Base-by-base conservation (phyloP, 139 green algal genomes). In the Auxenochlorella pyrenoidosa region DNA sequence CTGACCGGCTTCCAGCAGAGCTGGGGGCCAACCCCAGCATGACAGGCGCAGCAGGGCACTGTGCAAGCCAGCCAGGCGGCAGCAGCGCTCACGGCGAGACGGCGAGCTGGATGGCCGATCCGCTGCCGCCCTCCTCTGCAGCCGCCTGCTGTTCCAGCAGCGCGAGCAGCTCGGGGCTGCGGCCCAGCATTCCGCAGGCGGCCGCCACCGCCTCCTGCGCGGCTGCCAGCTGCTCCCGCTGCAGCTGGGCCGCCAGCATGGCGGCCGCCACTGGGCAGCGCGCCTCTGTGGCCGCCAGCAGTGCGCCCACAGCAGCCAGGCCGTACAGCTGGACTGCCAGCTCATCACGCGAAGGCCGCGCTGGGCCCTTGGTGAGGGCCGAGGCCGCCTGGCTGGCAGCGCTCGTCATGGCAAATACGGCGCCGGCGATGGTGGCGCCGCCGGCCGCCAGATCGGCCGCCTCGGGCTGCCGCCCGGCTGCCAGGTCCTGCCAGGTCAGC, bases 401-500 rank as follows among this genome's bases (percentile, higher is more conserved):
- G 0, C 47, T n/a, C 18, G 47, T 21, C 10, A 84, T 36, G 32
- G 41, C 58, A 59, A 84, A 75, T 22, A 58, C 58, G 8, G 79
- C 79, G 8, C 58, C 58, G 2, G 58, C 79, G 58, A 84, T 70
- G 79, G 22, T 40, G 79, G 58, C 16, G 36, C 34, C 79, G 24
- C 79, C 79, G 0, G 26, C 22, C 10, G 51, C 38, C 15, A 84
- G 58, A 58, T 84, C 54, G 0, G 79, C 58, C 1, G 51, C 21
- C 36, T 70, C 32, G 1, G 38, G 36, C 58, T 75, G 79, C 24
- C 58, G 10, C 36, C 79, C 78, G 0, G 54, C 54, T 10, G 79
- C 79, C 54, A 84, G 79, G 58, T 73, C 34, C 38, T 84, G 79
- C 79, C 79, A 84, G 22, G 79, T 72, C 58, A 84, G 79, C 5